Percentiles rank a stretch among this genome's conserved stretches.
phyloP scores from a whole-genome alignment of 2,329 filamentous ascomycete species.

The Ceratocystis papillata region DNA sequence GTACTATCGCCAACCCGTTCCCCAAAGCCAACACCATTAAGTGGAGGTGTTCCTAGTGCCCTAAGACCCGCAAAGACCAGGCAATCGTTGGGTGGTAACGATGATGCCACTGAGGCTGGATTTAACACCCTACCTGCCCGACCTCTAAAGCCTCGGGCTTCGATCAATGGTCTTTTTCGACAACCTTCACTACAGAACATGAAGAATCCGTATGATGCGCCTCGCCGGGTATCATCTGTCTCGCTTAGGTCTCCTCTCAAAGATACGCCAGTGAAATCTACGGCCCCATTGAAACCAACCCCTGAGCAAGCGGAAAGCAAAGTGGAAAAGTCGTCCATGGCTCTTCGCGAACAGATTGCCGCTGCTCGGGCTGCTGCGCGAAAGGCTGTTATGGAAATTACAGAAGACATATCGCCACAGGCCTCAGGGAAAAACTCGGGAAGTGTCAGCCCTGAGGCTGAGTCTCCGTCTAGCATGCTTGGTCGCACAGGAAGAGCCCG shows the following conservation, averaged over 20 bases:
- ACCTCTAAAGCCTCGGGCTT: slow-evolving; percentile 41
- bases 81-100: slow-evolving; percentile 11
- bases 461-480: slow-evolving; percentile 36
- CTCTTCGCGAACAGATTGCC: slow-evolving; percentile 81
- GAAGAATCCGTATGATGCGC: slow-evolving; percentile 27
- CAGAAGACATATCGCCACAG: slow-evolving; percentile 25
- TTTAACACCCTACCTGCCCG: slow-evolving; percentile 40
- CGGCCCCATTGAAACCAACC: slow-evolving; percentile 13
- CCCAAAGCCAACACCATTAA: slow-evolving; percentile 37
- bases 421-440: not conserved
- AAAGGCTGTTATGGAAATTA: slow-evolving; percentile 36
- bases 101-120: slow-evolving; percentile 28
- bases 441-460: not conserved
- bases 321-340: slow-evolving; percentile 58
- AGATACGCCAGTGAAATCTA: slow-evolving; percentile 9
- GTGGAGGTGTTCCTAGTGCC: slow-evolving; percentile 37
- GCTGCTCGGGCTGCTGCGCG: slow-evolving; percentile 77
- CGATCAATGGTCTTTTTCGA: slow-evolving; percentile 43
- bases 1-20: slow-evolving; percentile 34
- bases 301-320: slow-evolving; percentile 23
- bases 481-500: slow-evolving; percentile 18
- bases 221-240: slow-evolving; percentile 24
- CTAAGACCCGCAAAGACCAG: slow-evolving; percentile 32
- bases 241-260: slow-evolving; percentile 21
- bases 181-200: slow-evolving; percentile 44